Base-by-base conservation (phyloP, 2,329 filamentous ascomycete genomes). In the Eutypella sp. region DNA sequence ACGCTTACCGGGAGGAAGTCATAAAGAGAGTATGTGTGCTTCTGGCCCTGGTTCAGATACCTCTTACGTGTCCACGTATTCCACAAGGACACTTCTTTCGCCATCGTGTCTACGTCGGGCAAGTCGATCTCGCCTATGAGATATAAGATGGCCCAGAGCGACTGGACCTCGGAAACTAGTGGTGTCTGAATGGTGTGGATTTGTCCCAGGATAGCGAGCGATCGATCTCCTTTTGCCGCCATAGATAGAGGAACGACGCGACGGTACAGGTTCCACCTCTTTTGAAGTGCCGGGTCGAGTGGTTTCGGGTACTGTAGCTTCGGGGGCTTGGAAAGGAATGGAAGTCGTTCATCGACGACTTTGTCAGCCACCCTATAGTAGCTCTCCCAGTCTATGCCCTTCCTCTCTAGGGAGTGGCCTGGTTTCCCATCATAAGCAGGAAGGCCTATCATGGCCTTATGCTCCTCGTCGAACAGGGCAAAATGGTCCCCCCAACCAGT, bases 11-110 rank as follows among this genome's bases (percentile, higher is more conserved):
- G 45, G 9, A 64, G 46, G 46, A 60, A 63, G 46, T 64, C 61
- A 41, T 60, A 64, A 20, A 65, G 47, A 8, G 58, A 49, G 41
- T 63, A 63, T 2, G 62, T 46, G 27, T 53, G 47, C 42, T 60
- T 63, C 24, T 52, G 47, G 4, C 64, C 64, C 41, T 63, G 57
- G 16, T 42, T 47, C 2, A 62, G 40, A 46, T 64, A 65, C 8
- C 61, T 47, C 52, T 58, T 61, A 1, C 57, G 49, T 2, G 58
- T 64, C 64, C 65, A 67, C 0, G 57, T 58, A 44, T 65, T 65
- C 56, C 55, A 65, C 15, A 52, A 48, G 3, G 64, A 54, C 16
- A 63, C 55, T 44, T 66, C 64, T 23, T 47, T 44, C 3, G 46
- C 56, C 62, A 65, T 65, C 3, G 48, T 49, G 9, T 57, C 50